Base-by-base conservation (phyloP, 2,329 filamentous ascomycete species). In the Alternaria incomplexa region DNA sequence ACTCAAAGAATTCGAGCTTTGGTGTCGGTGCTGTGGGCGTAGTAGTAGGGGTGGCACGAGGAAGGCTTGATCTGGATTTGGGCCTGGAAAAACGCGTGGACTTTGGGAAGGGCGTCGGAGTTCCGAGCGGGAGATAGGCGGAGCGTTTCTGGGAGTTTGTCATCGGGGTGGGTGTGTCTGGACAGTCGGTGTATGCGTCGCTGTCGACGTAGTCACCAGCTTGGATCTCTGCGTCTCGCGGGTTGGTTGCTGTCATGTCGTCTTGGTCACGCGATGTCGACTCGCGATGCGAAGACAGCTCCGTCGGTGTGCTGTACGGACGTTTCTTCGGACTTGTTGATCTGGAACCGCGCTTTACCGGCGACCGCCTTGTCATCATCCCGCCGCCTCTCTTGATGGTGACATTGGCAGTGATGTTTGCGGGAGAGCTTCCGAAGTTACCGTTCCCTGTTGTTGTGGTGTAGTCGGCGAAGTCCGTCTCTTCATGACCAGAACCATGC, bases 161-260 rank as follows among this genome's bases (percentile, higher is more conserved):
- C 47, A 72, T 64, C 9, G 71, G 70, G 0, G 72, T 70, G 2
- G 72, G 72, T 22, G 72, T 74, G 10, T 71, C 67, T 10, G 70
- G 72, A 4, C 60, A 59, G 3, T 66, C 64, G 13, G 13, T 17
- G 2, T 45, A 8, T 13, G 36, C 52, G 28, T 52, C 45, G 15
- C 17, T 58, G 2, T 52, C 11, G 9, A 32, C n/a, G 2, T 61
- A 48, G 15, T 61, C 50, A 20, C 32, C 30, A 4, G 45, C 15
- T 36, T 64, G 28, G 11, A 26, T n/a, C 10, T 53, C 47, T 51
- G 56, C 20, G 10, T 30, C 25, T 9, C 44, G 46, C 12, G 44
- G 13, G 45, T 20, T 30, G n/a, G 44, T 12, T 3, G 5, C n/a
- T 15, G 56, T 17, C 7, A 48, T 30, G 30, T 10, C 17, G n/a